Conservation (phyloP, 495 filamentous ascomycete genomes). For the Tuber indicum region DNA sequence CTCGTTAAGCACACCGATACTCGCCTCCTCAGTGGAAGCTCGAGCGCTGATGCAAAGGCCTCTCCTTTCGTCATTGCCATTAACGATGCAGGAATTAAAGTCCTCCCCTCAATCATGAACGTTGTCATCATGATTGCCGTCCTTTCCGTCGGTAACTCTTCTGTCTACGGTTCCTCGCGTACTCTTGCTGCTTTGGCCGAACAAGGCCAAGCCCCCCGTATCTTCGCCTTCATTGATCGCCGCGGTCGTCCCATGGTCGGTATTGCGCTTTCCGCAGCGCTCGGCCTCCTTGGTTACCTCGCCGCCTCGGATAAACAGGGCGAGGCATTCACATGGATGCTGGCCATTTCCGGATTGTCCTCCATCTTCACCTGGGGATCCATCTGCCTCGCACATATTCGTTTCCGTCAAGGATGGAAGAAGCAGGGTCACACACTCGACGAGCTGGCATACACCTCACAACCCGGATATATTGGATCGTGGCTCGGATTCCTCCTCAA, state of each 20-base stretch:
- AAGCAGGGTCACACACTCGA: conserved; percentile 61
- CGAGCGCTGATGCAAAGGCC: conserved; percentile 58
- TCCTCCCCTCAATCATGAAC: conserved; percentile 79
- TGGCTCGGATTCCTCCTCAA: conserved; percentile 80
- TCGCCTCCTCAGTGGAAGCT: conserved; percentile 52
- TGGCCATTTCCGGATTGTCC: conserved; percentile 79
- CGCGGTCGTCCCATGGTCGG: conserved; percentile 71
- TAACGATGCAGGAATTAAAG: conserved; percentile 65
- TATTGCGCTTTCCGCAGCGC: conserved; percentile 58
- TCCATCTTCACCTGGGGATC: conserved; percentile 92
- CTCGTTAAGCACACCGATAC: conserved; percentile 64
- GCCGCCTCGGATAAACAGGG: conserved; percentile 59
- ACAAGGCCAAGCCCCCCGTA: conserved; percentile 69
- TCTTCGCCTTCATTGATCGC: conserved; percentile 76
- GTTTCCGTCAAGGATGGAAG: conserved; percentile 77
- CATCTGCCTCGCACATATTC: conserved; percentile 83
- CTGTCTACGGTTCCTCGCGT: conserved; percentile 79
- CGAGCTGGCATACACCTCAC: conserved; percentile 74
- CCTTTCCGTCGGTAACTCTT: conserved; percentile 77
- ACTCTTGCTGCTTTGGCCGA: conserved; percentile 82
- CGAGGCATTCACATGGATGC: conserved; percentile 75
- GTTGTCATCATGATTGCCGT: conserved; percentile 83
- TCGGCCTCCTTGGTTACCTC: conserved; percentile 75
- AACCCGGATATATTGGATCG: conserved; percentile 72
- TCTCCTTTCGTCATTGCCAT: conserved; percentile 91